These are phyloP conservation scores for Trametes meyenii DNA, from an alignment of 768 basidiomycete genomes.

Conservation along the genomic window DNA sequence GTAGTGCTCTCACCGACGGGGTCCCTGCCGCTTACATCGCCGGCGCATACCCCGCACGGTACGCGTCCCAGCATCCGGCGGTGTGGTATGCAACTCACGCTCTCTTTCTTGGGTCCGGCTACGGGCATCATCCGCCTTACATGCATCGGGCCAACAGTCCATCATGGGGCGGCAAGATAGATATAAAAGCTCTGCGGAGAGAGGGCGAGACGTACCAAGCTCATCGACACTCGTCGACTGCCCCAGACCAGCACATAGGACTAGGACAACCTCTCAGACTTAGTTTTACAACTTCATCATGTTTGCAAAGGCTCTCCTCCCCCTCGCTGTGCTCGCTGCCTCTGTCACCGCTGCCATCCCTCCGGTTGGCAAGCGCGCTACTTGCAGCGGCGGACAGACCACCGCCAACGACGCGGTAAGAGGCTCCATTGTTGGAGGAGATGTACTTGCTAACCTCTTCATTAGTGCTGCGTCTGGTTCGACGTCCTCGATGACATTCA, in stretches of 20 bases:
- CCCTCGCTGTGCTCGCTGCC: slow-evolving; percentile 12
- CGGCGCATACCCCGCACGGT: neutral
- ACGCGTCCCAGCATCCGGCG: slow-evolving; percentile 2
- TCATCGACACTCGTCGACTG: neutral
- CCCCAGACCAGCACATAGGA: neutral
- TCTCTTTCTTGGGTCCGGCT: neutral
- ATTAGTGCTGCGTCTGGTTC: slow-evolving; percentile 23
- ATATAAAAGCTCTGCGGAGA: slow-evolving; percentile 3
- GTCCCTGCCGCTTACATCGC: neutral
- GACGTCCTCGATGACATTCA: slow-evolving; percentile 24
- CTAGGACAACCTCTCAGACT: neutral
- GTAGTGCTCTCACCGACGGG: neutral
- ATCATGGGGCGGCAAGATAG: neutral
- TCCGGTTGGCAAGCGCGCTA: slow-evolving; percentile 9
- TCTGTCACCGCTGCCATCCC: slow-evolving; percentile 14
- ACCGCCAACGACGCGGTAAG: slow-evolving; percentile 21
- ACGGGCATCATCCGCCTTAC: slow-evolving; percentile 7
- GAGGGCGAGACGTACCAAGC: neutral
- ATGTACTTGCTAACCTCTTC: neutral
- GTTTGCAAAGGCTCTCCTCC: slow-evolving; percentile 16
- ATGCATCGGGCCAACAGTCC: neutral
- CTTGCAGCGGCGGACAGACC: slow-evolving; percentile 24
- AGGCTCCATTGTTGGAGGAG: neutral
- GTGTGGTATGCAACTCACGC: slow-evolving; percentile 3
- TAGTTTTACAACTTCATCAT: neutral